Conservation (phyloP, 441 rosid species). For the Euphorbia celastroides region DNA sequence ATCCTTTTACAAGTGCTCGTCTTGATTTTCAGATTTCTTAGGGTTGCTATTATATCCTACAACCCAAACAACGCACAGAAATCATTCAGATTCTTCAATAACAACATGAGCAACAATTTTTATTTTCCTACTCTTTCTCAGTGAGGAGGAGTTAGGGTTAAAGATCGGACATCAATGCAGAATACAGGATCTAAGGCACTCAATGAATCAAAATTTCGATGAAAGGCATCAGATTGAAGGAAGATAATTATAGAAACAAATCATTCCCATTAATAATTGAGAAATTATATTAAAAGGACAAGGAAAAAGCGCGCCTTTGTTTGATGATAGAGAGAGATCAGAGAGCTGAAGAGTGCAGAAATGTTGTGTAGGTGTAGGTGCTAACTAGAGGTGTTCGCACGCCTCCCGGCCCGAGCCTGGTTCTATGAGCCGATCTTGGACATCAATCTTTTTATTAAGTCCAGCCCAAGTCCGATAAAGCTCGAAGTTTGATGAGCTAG, state of each 20-base stretch:
- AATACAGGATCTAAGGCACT: not conserved
- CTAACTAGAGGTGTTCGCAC: too few species aligned
- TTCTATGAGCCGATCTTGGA: too few species aligned
- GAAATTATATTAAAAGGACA: not conserved
- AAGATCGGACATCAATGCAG: not conserved
- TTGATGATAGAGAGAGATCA: not conserved
- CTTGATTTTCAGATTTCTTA: constrained; percentile 73
- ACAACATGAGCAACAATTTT: not conserved
- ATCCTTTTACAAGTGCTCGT: constrained; percentile 72
- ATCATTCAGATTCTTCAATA: not conserved
- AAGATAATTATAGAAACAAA: not conserved
- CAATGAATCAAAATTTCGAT: not conserved
- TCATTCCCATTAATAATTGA: not conserved
- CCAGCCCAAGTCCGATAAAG: too few species aligned
- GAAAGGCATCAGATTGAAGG: not conserved
- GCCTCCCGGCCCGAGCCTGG: too few species aligned
- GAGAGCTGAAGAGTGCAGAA: not conserved
- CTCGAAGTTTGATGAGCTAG: too few species aligned
- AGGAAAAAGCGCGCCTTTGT: not conserved
- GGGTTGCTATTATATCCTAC: constrained; percentile 27
- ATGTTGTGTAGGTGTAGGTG: not conserved
- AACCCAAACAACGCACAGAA: not conserved
- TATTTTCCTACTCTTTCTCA: not conserved
- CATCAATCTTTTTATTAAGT: too few species aligned
- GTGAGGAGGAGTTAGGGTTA: not conserved